Evolutionary conservation across 169 alveolate genomes (phyloP), one percentile per base, ranked within the genome.

Genomic region (Plasmodium vivax): DNA sequence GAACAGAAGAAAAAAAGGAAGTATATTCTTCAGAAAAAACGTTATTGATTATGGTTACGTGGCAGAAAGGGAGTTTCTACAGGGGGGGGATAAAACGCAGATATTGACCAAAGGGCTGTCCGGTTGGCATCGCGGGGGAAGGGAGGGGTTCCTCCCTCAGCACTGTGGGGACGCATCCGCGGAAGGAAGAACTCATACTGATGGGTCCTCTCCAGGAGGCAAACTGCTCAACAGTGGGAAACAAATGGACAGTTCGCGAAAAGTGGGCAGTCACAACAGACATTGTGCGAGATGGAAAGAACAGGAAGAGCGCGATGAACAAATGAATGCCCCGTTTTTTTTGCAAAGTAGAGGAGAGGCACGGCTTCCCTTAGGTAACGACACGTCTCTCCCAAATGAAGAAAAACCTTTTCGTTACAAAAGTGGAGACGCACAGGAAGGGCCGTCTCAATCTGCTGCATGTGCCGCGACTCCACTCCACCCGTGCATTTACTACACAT

Each of bases 401-500:
- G 14, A 4, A 45, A 90, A 30, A 75, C 62, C 16, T 45, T 72
- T 90, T 80, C 36, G 72, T 73, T 68, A 16, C n/a, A 56, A 62
- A 58, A 71, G 54, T 7, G 92, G 47, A 4, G 92, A 72, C 6
- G 7, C 12, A 41, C 56, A 71, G 9, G 36, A 16, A 54, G 62
- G 23, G 27, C 16, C 27, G 23, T 51, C 27, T 51, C 9, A 80
- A 62, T 47, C 14, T 32, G 36, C 56, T 27, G 62, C 41, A 23
- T 9, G 4, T n/a, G 47, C 34, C 30, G 23, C 16, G 14, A 6
- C 43, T 6, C 71, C 82, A 80, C 54, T 90, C 47, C 68, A 90
- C 54, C 94, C 94, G 2, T 90, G 94, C 47, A 90, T 90, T 32
- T 90, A 90, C 73, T 90, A 90, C 68, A 90, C 73, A 43, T 90